Evolutionary conservation across 2,329 filamentous ascomycete genomes (phyloP).

Genomic region (Monilinia vaccinii-corymbosi): DNA sequence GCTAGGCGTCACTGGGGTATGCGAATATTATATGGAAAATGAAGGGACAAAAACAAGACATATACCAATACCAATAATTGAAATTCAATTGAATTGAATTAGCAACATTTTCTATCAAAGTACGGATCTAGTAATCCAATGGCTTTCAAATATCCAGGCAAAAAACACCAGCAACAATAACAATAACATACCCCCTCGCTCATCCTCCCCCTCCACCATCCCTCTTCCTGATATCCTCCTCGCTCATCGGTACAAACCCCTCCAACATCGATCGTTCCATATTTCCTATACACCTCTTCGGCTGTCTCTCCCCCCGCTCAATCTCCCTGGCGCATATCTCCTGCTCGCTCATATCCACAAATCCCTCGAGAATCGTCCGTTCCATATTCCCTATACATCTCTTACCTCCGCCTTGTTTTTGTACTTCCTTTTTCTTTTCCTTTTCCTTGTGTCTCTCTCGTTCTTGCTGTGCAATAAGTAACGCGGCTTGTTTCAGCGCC

Average conservation of each 20-base stretch:
- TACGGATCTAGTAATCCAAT: background rate
- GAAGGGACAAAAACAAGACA: background rate
- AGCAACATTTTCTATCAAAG: background rate
- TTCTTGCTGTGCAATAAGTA: background rate
- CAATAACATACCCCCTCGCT: background rate
- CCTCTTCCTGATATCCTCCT: background rate
- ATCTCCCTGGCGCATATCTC: background rate
- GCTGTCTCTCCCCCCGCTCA: background rate
- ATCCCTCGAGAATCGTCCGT: background rate
- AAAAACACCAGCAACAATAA: background rate
- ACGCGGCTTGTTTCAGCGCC: too few relatives aligned
- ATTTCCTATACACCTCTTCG: constrained; percentile 5
- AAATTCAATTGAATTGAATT: background rate
- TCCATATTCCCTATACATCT: background rate
- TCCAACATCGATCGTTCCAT: constrained; percentile 8
- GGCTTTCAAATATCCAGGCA: background rate
- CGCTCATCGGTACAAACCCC: background rate
- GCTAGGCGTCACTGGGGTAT: constrained; percentile 4
- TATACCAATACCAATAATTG: background rate
- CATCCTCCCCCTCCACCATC: background rate
- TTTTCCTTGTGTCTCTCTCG: background rate
- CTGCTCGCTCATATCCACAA: background rate
- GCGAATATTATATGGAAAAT: background rate
- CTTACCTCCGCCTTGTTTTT: background rate
- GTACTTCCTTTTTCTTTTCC: background rate